phyloP scores from a whole-genome alignment of 768 basidiomycete species.

The Clitopilus hobsonii region DNA sequence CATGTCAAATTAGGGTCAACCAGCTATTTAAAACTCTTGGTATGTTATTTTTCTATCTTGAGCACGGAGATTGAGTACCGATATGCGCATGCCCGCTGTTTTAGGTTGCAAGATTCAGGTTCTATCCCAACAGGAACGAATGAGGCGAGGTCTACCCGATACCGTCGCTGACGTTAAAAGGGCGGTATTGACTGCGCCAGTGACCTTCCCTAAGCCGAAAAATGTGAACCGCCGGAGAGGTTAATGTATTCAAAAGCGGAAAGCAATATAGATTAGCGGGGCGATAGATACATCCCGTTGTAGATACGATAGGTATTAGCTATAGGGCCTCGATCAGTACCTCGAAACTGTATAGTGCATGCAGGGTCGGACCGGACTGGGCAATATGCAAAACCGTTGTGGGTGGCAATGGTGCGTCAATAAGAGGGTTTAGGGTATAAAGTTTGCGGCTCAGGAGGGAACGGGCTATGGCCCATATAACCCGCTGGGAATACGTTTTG shows the following conservation, averaged over 20 bases:
- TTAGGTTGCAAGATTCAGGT: slow-evolving; percentile 70
- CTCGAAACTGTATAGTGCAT: not conserved
- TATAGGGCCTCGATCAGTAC: not conserved
- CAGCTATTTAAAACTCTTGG: slow-evolving; percentile 75
- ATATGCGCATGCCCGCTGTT: not conserved
- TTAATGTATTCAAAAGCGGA: not conserved
- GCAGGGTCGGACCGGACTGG: not conserved
- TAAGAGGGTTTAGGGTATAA: not conserved
- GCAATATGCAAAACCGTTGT: not conserved
- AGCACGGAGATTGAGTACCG: not conserved
- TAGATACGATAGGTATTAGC: slow-evolving; percentile 1
- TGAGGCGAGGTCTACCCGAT: slow-evolving; percentile 62
- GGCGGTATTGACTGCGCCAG: slow-evolving; percentile 70
- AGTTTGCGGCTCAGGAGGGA: not conserved
- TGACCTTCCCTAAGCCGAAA: slow-evolving; percentile 71
- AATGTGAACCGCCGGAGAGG: slow-evolving; percentile 10
- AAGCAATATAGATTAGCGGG: not conserved
- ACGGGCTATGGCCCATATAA: not conserved
- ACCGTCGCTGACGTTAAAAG: slow-evolving; percentile 59
- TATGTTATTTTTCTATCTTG: slow-evolving; percentile 18
- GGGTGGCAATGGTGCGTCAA: not conserved
- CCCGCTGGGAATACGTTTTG: not conserved
- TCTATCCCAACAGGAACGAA: slow-evolving; percentile 57
- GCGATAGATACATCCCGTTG: not conserved
- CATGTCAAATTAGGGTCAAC: slow-evolving; percentile 36